Evolutionary conservation across 2,329 filamentous ascomycete genomes (phyloP), one percentile per base, ranked within the genome.

Genomic region (Trichoderma endophyticum): DNA sequence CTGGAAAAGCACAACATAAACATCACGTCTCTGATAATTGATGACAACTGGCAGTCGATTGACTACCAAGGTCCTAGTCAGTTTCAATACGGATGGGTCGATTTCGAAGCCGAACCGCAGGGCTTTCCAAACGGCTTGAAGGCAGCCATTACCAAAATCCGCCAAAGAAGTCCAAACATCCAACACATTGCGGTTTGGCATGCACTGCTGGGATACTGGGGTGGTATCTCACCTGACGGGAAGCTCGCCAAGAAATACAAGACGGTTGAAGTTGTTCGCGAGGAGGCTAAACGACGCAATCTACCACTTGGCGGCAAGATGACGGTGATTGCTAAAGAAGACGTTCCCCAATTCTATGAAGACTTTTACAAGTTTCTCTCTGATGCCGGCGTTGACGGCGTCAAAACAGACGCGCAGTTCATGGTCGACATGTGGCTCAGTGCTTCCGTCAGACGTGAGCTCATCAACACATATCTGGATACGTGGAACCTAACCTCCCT

Each of bases 361-460:
- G 95, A 98, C 79, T 98, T 98, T 80, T 99, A 98, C 80, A 81
- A 83, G 2, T 98, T 97, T 77, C 87, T 99, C 1, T 86, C 86
- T 0, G 86, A 87, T 3, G 87, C 88, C 43, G 95, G 94, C 0
- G 85, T 99, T 36, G 93, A 97, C 79, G 91, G 91, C 0, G 95
- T 97, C 75, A 99, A 99, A 81, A 95, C 95, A 0, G 96, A 99
- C 79, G 94, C 90, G 0, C 95, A 99, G 78, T 97, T 95, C 82
- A 93, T 94, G 83, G 84, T 97, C 21, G 95, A 98, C 79, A 88
- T 91, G 3, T 88, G 95, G 76, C 83, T 87, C 28, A 87, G 90
- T 60, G 89, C 95, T 7, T 83, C 88, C 18, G 88, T 90, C 77
- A 90, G 95, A n/a, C 88, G 89, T 39, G 85, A 88, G 9, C 88